Evolutionary conservation across 495 filamentous ascomycete species (phyloP).

Genomic region (Neurospora discreta): DNA sequence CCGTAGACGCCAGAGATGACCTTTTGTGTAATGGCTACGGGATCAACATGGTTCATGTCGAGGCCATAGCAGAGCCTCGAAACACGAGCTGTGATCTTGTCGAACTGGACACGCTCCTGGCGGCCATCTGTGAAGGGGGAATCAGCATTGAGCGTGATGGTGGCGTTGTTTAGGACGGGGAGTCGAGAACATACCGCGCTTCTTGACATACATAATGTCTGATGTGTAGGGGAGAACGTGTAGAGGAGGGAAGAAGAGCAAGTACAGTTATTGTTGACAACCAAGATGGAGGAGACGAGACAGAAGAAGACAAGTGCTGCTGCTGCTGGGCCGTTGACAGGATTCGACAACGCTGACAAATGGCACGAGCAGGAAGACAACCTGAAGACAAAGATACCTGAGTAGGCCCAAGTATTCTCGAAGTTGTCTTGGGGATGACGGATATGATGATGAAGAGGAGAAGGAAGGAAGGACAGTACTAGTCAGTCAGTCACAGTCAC

Average conservation of each 20-base stretch:
- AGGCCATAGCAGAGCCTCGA: constrained; percentile 95
- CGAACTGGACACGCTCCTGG: constrained; percentile 99
- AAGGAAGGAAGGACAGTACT: not conserved
- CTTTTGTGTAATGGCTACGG: constrained; percentile 96
- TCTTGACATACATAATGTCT: constrained; percentile 46
- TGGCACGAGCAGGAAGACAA: not conserved
- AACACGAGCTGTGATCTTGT: constrained; percentile 98
- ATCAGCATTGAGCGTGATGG: constrained; percentile 12
- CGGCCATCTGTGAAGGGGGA: constrained; percentile 62
- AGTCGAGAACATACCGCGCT: constrained; percentile 39
- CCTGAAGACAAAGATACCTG: not conserved
- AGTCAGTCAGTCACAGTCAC: not conserved
- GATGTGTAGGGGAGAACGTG: not conserved
- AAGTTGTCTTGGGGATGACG: not conserved
- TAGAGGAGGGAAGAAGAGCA: not conserved
- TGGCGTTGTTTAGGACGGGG: not conserved
- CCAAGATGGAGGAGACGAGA: not conserved
- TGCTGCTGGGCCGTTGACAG: not conserved
- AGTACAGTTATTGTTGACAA: not conserved
- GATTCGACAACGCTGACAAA: not conserved
- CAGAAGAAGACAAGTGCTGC: not conserved
- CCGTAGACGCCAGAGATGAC: constrained; percentile 99
- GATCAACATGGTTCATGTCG: constrained; percentile 92
- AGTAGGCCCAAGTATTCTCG: not conserved
- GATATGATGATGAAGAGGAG: not conserved